These are phyloP conservation scores for Xylaria telfairii DNA, from an alignment of 495 filamentous ascomycete genomes.

Conservation along the genomic window DNA sequence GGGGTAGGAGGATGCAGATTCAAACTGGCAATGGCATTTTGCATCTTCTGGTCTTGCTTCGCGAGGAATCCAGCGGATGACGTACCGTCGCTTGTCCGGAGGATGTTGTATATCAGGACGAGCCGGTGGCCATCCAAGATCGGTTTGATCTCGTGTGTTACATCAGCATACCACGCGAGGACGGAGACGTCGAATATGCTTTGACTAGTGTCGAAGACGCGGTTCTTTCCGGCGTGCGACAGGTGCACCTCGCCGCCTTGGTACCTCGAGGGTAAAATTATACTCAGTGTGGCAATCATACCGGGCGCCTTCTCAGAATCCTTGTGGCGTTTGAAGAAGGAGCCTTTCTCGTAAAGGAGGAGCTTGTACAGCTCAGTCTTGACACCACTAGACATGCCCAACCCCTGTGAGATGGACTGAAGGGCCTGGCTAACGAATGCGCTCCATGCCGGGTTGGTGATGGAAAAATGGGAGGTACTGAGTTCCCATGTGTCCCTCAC, in stretches of 20 bases:
- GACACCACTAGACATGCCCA: constrained; percentile 7
- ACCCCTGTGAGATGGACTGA: not conserved
- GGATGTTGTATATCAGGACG: constrained; percentile 59
- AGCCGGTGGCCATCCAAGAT: constrained; percentile 53
- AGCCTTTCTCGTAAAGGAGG: constrained; percentile 59
- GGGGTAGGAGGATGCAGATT: not conserved
- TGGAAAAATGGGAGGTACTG: constrained; percentile 42
- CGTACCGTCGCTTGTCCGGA: constrained; percentile 32
- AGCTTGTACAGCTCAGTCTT: constrained; percentile 39
- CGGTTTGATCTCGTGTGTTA: constrained; percentile 54
- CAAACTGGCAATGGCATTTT: not conserved
- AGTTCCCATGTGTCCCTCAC: constrained; percentile 58
- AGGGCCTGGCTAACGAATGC: not conserved
- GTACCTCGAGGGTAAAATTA: constrained; percentile 56
- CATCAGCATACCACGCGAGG: constrained; percentile 56
- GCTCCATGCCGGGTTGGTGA: constrained; percentile 48
- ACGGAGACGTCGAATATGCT: constrained; percentile 45
- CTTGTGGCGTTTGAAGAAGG: constrained; percentile 57
- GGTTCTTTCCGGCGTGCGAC: constrained; percentile 16
- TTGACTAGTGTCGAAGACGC: constrained; percentile 40
- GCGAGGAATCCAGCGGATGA: constrained; percentile 41
- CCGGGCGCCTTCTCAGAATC: constrained; percentile 62
- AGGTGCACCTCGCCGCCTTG: constrained; percentile 54
- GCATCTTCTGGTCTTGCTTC: not conserved
- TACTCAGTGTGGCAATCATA: constrained; percentile 53